Evolutionary conservation across 2,329 filamentous ascomycete species (phyloP).

Genomic region (Xylaria digitata): DNA sequence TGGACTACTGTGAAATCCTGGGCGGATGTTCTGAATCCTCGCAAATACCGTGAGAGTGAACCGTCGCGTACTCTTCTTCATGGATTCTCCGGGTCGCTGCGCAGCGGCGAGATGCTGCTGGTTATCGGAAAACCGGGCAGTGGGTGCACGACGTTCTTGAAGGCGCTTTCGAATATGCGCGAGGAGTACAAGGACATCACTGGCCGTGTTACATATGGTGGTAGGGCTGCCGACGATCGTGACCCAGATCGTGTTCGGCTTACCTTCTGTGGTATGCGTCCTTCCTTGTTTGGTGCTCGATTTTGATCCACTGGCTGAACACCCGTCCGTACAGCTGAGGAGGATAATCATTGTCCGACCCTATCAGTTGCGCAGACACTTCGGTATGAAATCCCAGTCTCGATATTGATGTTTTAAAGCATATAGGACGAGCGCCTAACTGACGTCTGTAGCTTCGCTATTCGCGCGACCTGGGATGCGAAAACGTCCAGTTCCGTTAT

Average conservation of each 20-base stretch:
- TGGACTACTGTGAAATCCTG: conserved; percentile 30
- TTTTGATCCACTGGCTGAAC: not conserved
- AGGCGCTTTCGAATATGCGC: conserved; percentile 40
- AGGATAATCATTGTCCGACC: conserved; percentile 60
- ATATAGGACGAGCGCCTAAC: too few relatives aligned
- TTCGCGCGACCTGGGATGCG: conserved; percentile 56
- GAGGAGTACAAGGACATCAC: conserved; percentile 32
- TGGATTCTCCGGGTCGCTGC: conserved; percentile 29
- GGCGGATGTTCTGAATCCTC: conserved; percentile 27
- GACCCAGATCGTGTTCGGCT: conserved; percentile 30
- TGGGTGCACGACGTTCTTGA: conserved; percentile 45
- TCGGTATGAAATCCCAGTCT: conserved; percentile 27
- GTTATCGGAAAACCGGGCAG: conserved; percentile 43
- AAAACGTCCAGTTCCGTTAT: not conserved
- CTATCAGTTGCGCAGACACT: conserved; percentile 71
- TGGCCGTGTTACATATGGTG: conserved; percentile 35
- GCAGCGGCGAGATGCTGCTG: conserved; percentile 42
- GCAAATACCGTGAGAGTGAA: conserved; percentile 11
- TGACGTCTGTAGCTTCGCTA: conserved; percentile 59
- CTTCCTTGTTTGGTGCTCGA: not conserved
- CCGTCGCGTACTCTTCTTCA: conserved; percentile 27
- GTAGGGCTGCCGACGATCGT: conserved; percentile 23
- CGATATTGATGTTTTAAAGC: not conserved
- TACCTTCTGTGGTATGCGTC: conserved; percentile 29
- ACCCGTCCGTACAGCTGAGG: conserved; percentile 54